A percentile compares a stretch with the other conserved stretches of the same genome.
Conservation (phyloP, 495 filamentous ascomycete genomes). For the Aspergillus nidulans region DNA sequence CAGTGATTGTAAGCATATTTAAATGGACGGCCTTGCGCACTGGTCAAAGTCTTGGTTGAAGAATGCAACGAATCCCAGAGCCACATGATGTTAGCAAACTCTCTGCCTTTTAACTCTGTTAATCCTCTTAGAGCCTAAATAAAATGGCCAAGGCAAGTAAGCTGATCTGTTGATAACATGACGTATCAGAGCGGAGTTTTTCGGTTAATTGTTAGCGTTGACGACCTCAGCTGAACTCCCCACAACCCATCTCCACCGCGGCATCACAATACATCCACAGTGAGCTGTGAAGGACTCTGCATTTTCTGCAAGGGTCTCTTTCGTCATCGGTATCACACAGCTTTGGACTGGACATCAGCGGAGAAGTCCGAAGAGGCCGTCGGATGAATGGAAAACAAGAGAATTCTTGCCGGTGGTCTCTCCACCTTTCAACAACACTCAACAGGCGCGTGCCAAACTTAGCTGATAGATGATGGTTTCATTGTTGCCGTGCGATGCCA, state of each 20-base stretch:
- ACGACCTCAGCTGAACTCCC: conserved; percentile 20
- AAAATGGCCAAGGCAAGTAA: not conserved
- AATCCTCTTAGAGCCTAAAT: not conserved
- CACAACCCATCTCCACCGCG: not conserved
- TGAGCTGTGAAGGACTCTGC: too few species aligned
- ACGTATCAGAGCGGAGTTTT: not conserved
- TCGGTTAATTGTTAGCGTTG: not conserved
- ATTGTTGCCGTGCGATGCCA: not conserved
- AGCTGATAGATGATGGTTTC: conserved; percentile 1
- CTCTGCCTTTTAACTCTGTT: not conserved
- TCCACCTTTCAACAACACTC: not conserved
- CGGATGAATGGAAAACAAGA: not conserved
- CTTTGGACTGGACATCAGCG: not conserved
- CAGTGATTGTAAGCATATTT: not conserved
- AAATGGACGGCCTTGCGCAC: not conserved
- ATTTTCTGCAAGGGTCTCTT: conserved; percentile 16
- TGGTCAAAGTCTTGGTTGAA: not conserved
- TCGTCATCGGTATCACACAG: not conserved
- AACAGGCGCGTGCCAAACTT: not conserved
- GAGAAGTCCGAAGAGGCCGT: not conserved
- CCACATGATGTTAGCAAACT: conserved; percentile 1
- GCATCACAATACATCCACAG: not conserved
- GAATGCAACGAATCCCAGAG: not conserved
- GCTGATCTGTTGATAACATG: not conserved
- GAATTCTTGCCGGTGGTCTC: not conserved